Conservation (phyloP, 2,329 filamentous ascomycete genomes). For the Pseudocercospora fuligena region DNA sequence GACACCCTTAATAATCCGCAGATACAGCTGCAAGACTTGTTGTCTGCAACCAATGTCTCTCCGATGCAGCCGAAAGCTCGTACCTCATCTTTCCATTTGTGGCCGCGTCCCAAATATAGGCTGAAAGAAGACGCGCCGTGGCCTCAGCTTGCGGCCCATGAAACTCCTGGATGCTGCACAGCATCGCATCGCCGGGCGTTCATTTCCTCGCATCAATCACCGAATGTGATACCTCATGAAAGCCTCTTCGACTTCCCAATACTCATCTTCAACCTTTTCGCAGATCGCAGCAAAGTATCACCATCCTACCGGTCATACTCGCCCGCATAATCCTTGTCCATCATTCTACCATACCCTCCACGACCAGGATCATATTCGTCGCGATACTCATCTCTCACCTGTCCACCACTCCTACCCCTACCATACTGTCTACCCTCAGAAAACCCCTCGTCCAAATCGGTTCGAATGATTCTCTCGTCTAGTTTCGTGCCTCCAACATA, state of each 20-base stretch:
- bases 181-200: not conserved
- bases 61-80: not conserved
- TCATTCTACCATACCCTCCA: conserved; percentile 82
- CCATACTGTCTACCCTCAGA: conserved; percentile 94
- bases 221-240: not conserved
- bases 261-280: not conserved
- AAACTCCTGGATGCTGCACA: not conserved
- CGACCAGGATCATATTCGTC: conserved; percentile 96
- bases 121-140: not conserved
- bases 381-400: conserved; percentile 96
- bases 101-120: not conserved
- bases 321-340: conserved; percentile 54
- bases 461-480: conserved; percentile 94
- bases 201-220: not conserved
- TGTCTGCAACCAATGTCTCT: not conserved
- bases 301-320: conserved; percentile 26
- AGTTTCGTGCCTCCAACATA: conserved; percentile 98
- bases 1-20: not conserved
- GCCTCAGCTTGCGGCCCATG: not conserved
- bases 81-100: not conserved
- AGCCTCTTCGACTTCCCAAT: not conserved
- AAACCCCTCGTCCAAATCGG: conserved; percentile 94
- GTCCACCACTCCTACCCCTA: conserved; percentile 91
- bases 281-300: not conserved
- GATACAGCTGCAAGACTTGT: not conserved